Conservation (phyloP, 176 grass and related monocot species). For the Otatea glauca region DNA sequence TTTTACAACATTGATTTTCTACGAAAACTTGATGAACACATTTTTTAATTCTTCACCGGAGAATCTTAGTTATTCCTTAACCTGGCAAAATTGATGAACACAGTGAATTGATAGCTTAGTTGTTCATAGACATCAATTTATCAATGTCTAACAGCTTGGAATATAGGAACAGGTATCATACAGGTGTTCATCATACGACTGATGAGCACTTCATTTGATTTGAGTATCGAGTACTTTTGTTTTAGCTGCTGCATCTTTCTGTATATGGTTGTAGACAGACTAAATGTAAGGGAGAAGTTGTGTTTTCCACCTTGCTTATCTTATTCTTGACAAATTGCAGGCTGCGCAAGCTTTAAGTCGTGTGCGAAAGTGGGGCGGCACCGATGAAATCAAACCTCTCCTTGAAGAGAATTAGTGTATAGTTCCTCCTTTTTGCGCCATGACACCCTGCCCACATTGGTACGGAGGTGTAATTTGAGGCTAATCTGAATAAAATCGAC, state of each 20-base stretch:
- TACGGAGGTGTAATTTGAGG: too few relatives aligned
- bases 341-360: conserved; percentile 47
- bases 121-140: background rate
- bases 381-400: conserved; percentile 16
- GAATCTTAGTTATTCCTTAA: background rate
- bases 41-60: background rate
- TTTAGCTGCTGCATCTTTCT: background rate
- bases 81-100: background rate
- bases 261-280: background rate
- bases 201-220: too few relatives aligned
- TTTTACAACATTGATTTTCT: background rate
- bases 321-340: conserved; percentile 5
- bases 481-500: too few relatives aligned
- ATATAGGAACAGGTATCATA: conserved; percentile 11
- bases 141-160: background rate
- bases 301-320: background rate
- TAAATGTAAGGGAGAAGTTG: background rate
- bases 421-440: too few relatives aligned
- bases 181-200: background rate
- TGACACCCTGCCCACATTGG: too few relatives aligned
- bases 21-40: background rate
- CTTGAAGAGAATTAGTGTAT: too few relatives aligned
- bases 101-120: background rate
- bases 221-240: background rate
- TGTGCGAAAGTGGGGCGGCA: conserved; percentile 46